phyloP scores from a whole-genome alignment of 176 grass and related monocot species.

The Poa annua region DNA sequence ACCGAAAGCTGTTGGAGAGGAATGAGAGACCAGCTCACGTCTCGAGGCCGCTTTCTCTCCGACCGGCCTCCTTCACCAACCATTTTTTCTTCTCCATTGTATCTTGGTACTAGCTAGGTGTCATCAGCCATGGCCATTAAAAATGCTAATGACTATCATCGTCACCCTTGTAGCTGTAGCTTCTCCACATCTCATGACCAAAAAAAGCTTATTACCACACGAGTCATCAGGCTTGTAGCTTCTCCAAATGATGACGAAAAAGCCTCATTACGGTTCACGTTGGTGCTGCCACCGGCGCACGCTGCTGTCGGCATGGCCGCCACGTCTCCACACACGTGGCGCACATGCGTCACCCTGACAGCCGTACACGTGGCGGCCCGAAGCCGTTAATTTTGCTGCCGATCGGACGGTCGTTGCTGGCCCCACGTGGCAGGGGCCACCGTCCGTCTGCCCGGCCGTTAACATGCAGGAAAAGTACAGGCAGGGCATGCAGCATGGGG shows the following conservation, averaged over 20 bases:
- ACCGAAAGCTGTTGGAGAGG: not conserved
- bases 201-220: not conserved
- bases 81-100: slow-evolving; percentile 14
- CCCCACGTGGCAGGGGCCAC: not conserved
- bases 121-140: not conserved
- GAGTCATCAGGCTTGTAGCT: not conserved
- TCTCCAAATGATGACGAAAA: not conserved
- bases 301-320: slow-evolving; percentile 35
- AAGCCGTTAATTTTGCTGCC: not conserved
- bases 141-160: not conserved
- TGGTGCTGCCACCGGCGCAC: not conserved
- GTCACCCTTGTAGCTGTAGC: not conserved
- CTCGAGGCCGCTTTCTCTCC: slow-evolving; percentile 38
- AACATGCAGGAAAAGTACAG: not conserved
- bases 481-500: slow-evolving; percentile 5
- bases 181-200: not conserved
- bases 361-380: slow-evolving; percentile 1
- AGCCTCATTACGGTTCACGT: not conserved
- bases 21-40: slow-evolving; percentile 33
- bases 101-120: not conserved
- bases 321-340: not conserved
- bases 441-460: not conserved
- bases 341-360: not conserved
- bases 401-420: slow-evolving; percentile 24
- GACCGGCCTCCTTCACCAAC: not conserved